Evolutionary conservation across 306 rosid genomes (phyloP), one percentile per base, ranked within the genome.

Genomic region (Trifolium pratense): DNA sequence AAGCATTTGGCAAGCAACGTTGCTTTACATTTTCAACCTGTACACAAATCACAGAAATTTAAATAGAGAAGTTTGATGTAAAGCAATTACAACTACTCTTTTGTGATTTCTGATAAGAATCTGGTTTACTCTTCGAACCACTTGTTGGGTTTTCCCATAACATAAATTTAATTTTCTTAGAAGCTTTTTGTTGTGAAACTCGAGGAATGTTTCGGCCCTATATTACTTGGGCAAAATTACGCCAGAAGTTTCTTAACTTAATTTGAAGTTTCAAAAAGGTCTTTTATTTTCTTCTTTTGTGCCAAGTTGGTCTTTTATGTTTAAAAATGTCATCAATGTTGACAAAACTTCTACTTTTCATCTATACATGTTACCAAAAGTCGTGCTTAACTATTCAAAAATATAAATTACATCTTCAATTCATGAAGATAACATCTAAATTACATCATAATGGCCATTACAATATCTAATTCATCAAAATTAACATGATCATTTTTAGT

Each of bases 21-120:
- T 93, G 96, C 87, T 93, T 93, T 59, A 93, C 98, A 82, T 91
- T 93, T 82, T 93, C 98, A 73, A 93, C 98, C 98, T 93, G 90
- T 55, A 66, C 43, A 67, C 48, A 59, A 75, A 68, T 76, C 66
- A 56, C 8, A n/a, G 11, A 72, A 73, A 70, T 9, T 12, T 42
- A 12, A 58, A 57, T 39, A 53, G 8, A 76, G 46, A 23, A 53
- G 34, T 51, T 49, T 43, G 18, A 69, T 29, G 37, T n/a, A 49
- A 81, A 66, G 69, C 59, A 64, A 82, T 14, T 43, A 2, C 20
- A 73, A 74, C 59, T 64, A 80, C 46, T 29, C 70, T 52, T 51
- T 21, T 52, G 66, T 71, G 23, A 52, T 66, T 71, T 43, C 26
- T 51, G 25, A 70, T 64, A 71, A 21, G 37, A 70, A 66, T 52